Evolutionary conservation across 495 filamentous ascomycete genomes (phyloP).

Genomic region (Trypethelium eluteriae): DNA sequence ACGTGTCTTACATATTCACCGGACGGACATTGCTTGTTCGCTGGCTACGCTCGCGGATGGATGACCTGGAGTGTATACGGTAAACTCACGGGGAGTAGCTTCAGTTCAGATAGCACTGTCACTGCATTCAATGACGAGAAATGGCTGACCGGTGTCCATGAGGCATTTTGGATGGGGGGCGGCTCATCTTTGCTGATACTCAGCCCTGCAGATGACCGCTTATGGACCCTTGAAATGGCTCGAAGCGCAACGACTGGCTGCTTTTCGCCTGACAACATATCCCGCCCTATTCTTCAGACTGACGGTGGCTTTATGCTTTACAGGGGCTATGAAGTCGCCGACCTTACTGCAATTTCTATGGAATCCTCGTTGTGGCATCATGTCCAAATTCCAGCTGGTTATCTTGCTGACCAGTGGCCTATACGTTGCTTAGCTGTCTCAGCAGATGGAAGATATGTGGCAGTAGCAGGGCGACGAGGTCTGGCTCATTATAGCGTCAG

Average conservation of each 20-base stretch:
- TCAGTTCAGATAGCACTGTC: conserved; percentile 57
- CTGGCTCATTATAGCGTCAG: conserved; percentile 92
- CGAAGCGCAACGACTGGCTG: conserved; percentile 85
- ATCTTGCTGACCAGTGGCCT: conserved; percentile 86
- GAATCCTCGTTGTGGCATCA: conserved; percentile 91
- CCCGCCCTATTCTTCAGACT: conserved; percentile 80
- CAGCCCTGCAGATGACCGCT: conserved; percentile 57
- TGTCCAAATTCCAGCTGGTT: conserved; percentile 73
- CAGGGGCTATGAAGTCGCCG: conserved; percentile 81
- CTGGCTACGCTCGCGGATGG: conserved; percentile 90
- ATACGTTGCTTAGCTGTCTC: conserved; percentile 80
- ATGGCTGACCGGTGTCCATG: conserved; percentile 68
- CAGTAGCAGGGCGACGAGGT: conserved; percentile 84
- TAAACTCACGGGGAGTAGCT: conserved; percentile 75
- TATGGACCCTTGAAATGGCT: conserved; percentile 88
- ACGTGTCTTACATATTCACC: conserved; percentile 81
- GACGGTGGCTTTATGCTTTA: conserved; percentile 81
- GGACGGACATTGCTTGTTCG: conserved; percentile 94
- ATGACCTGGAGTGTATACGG: conserved; percentile 95
- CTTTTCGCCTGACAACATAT: conserved; percentile 81
- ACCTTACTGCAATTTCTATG: conserved; percentile 83
- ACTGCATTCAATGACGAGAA: conserved; percentile 60
- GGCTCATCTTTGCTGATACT: conserved; percentile 78
- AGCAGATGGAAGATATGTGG: conserved; percentile 85
- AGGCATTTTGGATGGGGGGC: conserved; percentile 78